Conservation (phyloP, 495 filamentous ascomycete species). For the Neurospora cerealis region DNA sequence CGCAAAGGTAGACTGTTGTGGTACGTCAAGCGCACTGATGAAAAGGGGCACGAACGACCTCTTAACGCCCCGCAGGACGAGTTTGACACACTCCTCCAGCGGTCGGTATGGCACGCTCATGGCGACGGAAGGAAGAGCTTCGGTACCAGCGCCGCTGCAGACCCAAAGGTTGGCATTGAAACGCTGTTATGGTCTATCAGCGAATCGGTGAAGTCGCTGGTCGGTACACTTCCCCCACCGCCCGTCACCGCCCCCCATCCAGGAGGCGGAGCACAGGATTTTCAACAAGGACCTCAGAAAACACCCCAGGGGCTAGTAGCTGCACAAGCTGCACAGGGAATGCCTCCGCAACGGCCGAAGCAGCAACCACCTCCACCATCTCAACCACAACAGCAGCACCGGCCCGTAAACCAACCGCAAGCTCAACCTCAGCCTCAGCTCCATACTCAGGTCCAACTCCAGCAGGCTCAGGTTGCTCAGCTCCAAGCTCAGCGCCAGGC, state of each 20-base stretch:
- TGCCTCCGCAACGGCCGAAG: not conserved
- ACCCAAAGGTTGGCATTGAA: conserved; percentile 24
- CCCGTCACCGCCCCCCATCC: not conserved
- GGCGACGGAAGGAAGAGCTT: conserved; percentile 25
- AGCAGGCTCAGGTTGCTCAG: not conserved
- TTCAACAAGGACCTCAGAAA: not conserved
- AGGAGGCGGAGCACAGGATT: not conserved
- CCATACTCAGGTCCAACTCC: conserved; percentile 1
- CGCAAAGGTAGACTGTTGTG: conserved; percentile 30
- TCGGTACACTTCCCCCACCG: conserved; percentile 8
- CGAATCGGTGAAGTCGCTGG: conserved; percentile 21
- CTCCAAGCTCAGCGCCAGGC: not conserved
- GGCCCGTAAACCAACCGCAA: not conserved
- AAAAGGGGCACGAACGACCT: not conserved
- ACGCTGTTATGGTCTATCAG: conserved; percentile 16
- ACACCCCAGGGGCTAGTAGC: not conserved
- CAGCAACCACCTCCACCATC: not conserved
- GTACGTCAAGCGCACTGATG: conserved; percentile 25
- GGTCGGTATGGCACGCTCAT: conserved; percentile 24
- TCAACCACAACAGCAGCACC: not conserved
- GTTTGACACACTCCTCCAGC: conserved; percentile 27
- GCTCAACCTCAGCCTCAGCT: not conserved
- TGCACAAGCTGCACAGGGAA: not conserved
- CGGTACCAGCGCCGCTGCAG: conserved; percentile 21
- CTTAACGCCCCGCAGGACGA: conserved; percentile 24